Conservation (phyloP, 345 rosid species). For the Linum usitatissimum region DNA sequence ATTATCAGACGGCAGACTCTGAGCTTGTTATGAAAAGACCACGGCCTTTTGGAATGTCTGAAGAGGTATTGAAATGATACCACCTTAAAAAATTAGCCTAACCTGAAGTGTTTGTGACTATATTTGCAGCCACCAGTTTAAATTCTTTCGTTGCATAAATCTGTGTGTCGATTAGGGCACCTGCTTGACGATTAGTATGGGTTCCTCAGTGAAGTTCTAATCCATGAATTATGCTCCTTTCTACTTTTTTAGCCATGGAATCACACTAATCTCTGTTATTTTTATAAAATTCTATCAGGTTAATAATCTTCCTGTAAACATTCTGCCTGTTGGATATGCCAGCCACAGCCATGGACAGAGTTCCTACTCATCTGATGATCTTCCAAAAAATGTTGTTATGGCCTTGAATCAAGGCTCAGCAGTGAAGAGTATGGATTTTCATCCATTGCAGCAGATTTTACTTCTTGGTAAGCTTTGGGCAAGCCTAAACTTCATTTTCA, state of each 20-base stretch:
- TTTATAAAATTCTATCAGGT: constrained; percentile 30
- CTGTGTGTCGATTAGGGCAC: not conserved
- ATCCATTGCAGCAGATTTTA: constrained; percentile 62
- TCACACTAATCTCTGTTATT: not conserved
- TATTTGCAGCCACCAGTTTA: not conserved
- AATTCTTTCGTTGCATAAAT: too few relatives aligned
- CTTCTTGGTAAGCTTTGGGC: constrained; percentile 55
- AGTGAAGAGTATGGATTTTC: constrained; percentile 87
- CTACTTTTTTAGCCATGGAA: not conserved
- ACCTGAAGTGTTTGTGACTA: not conserved
- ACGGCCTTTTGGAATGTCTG: constrained; percentile 57
- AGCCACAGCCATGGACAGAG: constrained; percentile 66
- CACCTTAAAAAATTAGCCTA: not conserved
- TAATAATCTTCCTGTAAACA: constrained; percentile 56
- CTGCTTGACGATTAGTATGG: not conserved
- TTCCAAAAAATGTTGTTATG: constrained; percentile 57
- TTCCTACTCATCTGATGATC: constrained; percentile 61
- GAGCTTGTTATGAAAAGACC: constrained; percentile 62
- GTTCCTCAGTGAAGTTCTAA: not conserved
- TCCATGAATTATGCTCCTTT: not conserved
- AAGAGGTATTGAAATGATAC: constrained; percentile 38
- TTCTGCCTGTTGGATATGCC: constrained; percentile 50
- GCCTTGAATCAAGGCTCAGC: constrained; percentile 58
- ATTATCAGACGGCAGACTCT: constrained; percentile 79
- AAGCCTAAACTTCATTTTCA: not conserved